Evolutionary conservation across 306 rosid genomes (phyloP).

Genomic region (Inga laurina): DNA sequence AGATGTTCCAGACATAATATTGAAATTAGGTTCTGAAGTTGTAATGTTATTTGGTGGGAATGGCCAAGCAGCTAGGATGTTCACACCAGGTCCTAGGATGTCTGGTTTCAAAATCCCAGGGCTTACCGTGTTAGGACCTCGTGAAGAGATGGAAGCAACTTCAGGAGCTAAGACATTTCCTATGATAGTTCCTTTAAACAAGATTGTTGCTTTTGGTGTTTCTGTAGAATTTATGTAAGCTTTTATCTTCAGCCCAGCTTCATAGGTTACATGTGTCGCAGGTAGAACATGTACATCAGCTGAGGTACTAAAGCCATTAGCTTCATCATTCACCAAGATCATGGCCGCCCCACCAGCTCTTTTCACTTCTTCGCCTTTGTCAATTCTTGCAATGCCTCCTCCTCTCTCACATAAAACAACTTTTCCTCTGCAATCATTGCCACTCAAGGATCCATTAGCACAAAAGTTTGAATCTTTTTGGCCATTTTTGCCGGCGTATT

Average conservation of each 20-base stretch:
- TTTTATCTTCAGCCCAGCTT: constrained; percentile 55
- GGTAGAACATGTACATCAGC: constrained; percentile 72
- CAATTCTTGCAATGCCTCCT: constrained; percentile 56
- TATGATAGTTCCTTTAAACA: constrained; percentile 60
- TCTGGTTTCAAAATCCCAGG: constrained; percentile 86
- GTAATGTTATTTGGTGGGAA: constrained; percentile 49
- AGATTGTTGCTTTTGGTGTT: constrained; percentile 58
- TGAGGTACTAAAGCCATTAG: constrained; percentile 41
- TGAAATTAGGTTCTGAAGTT: constrained; percentile 50
- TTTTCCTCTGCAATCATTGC: constrained; percentile 46
- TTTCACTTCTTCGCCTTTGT: constrained; percentile 66
- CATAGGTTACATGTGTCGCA: constrained; percentile 60
- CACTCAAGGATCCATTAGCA: constrained; percentile 50
- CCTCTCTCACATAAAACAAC: constrained; percentile 70
- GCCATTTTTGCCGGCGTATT: constrained; percentile 57
- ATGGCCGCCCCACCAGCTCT: constrained; percentile 64
- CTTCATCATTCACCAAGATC: constrained; percentile 63
- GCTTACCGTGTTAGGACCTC: constrained; percentile 70
- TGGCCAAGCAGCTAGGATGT: constrained; percentile 74
- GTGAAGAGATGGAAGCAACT: constrained; percentile 67
- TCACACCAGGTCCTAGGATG: constrained; percentile 64
- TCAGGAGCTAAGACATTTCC: constrained; percentile 54
- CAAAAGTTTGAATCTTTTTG: constrained; percentile 52
- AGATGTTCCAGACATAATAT: constrained; percentile 73
- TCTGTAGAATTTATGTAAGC: constrained; percentile 63